A percentile compares a stretch with the other conserved stretches of the same genome.
Evolutionary conservation across 345 rosid species (phyloP).

Genomic region (Noccaea caerulescens): DNA sequence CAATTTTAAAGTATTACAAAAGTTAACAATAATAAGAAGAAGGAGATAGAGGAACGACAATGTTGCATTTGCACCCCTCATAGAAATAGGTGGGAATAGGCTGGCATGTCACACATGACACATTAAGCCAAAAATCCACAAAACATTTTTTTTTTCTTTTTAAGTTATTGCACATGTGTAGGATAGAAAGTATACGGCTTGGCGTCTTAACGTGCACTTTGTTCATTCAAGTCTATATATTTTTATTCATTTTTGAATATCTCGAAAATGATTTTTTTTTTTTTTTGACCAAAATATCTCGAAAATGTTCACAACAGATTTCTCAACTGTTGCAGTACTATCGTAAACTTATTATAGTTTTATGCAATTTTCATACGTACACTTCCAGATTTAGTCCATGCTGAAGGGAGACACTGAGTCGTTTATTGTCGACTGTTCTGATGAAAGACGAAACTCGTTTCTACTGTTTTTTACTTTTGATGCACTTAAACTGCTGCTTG

Average conservation of each 20-base stretch:
- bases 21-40: constrained; percentile 1
- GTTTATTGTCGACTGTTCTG: constrained; percentile 8
- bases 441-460: constrained; percentile 1
- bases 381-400: too few species aligned
- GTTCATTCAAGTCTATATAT: not conserved
- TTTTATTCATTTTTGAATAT: not conserved
- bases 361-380: too few species aligned
- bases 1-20: constrained; percentile 2
- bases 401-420: not conserved
- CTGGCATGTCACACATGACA: constrained; percentile 42
- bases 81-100: constrained; percentile 41
- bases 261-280: not conserved
- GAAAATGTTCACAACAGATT: not conserved
- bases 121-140: constrained; percentile 33
- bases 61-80: constrained; percentile 34
- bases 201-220: constrained; percentile 17
- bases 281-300: not conserved
- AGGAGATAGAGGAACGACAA: constrained; percentile 22
- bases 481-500: not conserved
- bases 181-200: not conserved
- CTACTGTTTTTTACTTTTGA: not conserved
- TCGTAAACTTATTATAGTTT: too few species aligned
- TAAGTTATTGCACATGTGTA: not conserved
- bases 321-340: too few species aligned
- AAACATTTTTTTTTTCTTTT: not conserved